Evolutionary conservation across 2,329 filamentous ascomycete genomes (phyloP).

Genomic region (Colletotrichum lindemuthianum): DNA sequence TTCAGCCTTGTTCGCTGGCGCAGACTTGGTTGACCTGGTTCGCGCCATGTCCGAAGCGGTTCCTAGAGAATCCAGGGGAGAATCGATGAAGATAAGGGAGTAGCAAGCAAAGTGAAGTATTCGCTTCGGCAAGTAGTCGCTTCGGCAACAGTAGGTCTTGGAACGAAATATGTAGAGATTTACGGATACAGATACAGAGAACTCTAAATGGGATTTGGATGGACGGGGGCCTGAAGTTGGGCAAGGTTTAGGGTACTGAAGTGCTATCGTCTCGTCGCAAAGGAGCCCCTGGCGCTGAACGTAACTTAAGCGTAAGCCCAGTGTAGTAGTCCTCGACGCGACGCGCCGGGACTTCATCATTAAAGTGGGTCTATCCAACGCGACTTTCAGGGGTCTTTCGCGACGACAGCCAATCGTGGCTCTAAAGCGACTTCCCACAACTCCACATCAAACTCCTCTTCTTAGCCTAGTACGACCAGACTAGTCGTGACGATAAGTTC

Average conservation of each 20-base stretch:
- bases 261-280: no score
- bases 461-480: constrained; percentile 25
- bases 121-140: no score
- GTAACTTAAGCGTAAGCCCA: no score
- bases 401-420: constrained; percentile 22
- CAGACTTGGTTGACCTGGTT: constrained; percentile 56
- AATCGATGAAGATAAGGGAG: no score
- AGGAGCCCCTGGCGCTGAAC: no score
- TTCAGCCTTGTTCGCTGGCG: constrained; percentile 45
- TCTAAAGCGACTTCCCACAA: neutral
- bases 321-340: constrained; percentile 4
- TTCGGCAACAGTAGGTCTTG: no score
- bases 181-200: no score
- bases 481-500: constrained; percentile 34
- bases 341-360: constrained; percentile 22
- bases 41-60: constrained; percentile 53
- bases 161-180: no score
- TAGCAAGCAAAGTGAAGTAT: no score
- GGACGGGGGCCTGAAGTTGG: no score
- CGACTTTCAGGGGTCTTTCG: constrained; percentile 3
- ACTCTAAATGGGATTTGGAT: no score
- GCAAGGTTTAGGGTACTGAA: no score
- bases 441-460: constrained; percentile 35
- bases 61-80: neutral
- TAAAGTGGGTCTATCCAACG: constrained; percentile 15